Evolutionary conservation across 345 rosid species (phyloP).

Genomic region (Balakata baccata): DNA sequence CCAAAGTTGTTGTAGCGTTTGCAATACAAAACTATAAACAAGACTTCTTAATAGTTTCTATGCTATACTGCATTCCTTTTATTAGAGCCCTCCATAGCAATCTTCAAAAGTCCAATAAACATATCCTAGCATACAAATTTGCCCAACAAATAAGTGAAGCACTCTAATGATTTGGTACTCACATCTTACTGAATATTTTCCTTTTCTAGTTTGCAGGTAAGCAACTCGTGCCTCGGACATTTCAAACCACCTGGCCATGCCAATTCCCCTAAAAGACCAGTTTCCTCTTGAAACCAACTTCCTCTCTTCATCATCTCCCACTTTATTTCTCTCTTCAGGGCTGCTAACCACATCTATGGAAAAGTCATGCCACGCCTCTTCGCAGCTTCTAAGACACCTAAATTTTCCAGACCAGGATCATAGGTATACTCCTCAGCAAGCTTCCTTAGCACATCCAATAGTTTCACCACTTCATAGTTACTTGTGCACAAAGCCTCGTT

Average conservation of each 20-base stretch:
- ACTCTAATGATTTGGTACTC: background rate
- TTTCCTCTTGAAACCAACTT: background rate
- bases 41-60: background rate
- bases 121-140: background rate
- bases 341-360: constrained; percentile 11
- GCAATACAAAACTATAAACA: background rate
- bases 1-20: background rate
- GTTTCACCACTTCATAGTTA: background rate
- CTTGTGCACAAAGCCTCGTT: background rate
- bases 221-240: background rate
- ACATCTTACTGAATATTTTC: background rate
- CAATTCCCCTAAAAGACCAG: background rate
- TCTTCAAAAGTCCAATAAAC: background rate
- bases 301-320: background rate
- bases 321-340: background rate
- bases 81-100: background rate
- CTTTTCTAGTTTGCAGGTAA: no score
- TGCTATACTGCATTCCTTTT: background rate
- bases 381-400: constrained; percentile 12
- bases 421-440: constrained; percentile 11
- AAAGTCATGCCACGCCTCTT: constrained; percentile 24
- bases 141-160: background rate
- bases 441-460: constrained; percentile 30
- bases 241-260: background rate
- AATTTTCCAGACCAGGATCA: constrained; percentile 10